A percentile compares a stretch with the other conserved stretches of the same genome.
Evolutionary conservation across 805 yeast species (phyloP).

Genomic region (Ogataea naganishii): DNA sequence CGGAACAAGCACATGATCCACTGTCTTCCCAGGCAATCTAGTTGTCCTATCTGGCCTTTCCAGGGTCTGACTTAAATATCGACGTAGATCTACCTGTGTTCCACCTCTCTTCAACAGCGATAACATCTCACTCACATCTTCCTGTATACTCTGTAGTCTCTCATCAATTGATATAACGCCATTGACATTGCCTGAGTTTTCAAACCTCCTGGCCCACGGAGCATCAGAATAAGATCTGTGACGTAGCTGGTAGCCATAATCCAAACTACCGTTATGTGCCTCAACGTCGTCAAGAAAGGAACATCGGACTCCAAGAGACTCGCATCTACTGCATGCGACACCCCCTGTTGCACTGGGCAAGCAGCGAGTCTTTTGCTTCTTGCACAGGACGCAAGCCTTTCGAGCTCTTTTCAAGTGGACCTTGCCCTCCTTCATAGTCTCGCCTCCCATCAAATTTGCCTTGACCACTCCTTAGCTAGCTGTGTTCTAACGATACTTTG

Average conservation of each 20-base stretch:
- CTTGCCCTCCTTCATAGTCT: too few relatives aligned
- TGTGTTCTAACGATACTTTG: too few relatives aligned
- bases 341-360: conserved; percentile 42
- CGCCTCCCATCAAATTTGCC: too few relatives aligned
- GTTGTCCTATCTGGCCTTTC: conserved; percentile 11
- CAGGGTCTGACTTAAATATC: conserved; percentile 2
- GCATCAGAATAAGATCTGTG: too few relatives aligned
- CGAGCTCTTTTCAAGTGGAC: conserved; percentile 16
- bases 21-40: too few relatives aligned
- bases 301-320: conserved; percentile 42
- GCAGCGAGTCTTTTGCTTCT: conserved; percentile 40
- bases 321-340: conserved; percentile 49
- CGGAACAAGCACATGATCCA: too few relatives aligned
- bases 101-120: conserved; percentile 13
- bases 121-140: conserved; percentile 28
- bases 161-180: conserved; percentile 7
- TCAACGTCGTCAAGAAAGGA: too few relatives aligned
- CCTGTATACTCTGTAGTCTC: conserved; percentile 25
- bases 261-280: too few relatives aligned
- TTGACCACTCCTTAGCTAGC: too few relatives aligned
- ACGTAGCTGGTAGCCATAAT: too few relatives aligned
- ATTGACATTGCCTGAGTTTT: conserved; percentile 1
- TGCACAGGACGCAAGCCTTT: conserved; percentile 24
- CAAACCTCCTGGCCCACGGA: conserved; percentile 1
- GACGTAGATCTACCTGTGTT: too few relatives aligned